Conservation (phyloP, 192 early-diverging fungal genomes). For the Mortierella hygrophila region DNA sequence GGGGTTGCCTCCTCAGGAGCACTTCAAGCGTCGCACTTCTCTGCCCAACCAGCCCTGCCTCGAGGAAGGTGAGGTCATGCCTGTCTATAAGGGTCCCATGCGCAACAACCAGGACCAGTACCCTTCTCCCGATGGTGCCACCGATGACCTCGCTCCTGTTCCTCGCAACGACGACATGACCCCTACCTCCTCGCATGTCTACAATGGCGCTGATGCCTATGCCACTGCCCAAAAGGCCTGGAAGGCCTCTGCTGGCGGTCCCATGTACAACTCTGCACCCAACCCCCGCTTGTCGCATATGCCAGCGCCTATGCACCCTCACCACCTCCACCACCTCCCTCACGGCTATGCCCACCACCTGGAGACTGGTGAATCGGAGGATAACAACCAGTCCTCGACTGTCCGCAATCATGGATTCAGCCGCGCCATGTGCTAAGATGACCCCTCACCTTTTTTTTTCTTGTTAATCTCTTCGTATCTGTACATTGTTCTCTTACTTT, state of each 20-base stretch:
- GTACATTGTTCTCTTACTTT: background rate
- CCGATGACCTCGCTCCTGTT: conserved; percentile 2
- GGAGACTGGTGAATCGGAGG: background rate
- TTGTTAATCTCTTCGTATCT: conserved; percentile 7
- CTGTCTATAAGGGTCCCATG: conserved; percentile 30
- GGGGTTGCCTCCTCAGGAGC: conserved; percentile 18
- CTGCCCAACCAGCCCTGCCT: conserved; percentile 48
- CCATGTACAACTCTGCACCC: conserved; percentile 24
- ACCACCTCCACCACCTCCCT: background rate
- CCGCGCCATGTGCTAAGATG: conserved; percentile 49
- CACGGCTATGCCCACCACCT: conserved; percentile 19
- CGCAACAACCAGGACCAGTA: conserved; percentile 47
- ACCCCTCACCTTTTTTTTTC: background rate
- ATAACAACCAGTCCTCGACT: background rate
- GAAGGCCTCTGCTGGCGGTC: conserved; percentile 10
- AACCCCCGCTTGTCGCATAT: conserved; percentile 25
- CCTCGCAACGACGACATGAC: conserved; percentile 1
- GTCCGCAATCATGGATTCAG: conserved; percentile 15
- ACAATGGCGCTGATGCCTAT: background rate
- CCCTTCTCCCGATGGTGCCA: conserved; percentile 40
- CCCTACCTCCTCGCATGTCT: background rate
- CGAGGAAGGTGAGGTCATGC: conserved; percentile 42
- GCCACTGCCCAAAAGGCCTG: conserved; percentile 17
- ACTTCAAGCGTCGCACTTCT: conserved; percentile 46
- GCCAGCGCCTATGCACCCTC: background rate